These are phyloP conservation scores for Cruciata laevipes DNA, from an alignment of 257 asterid genomes.

Conservation along the genomic window DNA sequence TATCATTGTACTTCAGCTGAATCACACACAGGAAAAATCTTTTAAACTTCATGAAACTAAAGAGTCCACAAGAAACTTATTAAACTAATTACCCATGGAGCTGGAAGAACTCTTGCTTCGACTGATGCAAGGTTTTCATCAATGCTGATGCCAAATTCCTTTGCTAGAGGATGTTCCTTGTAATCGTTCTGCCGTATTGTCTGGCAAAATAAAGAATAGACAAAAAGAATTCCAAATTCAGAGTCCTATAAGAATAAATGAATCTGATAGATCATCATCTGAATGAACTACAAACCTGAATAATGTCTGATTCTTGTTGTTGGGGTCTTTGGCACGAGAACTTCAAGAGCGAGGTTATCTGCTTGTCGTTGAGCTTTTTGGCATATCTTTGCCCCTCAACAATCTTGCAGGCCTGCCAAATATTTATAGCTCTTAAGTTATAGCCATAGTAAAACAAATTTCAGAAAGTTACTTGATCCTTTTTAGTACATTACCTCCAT, in stretches of 20 bases:
- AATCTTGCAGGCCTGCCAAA: constrained; percentile 29
- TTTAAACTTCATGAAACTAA: not conserved
- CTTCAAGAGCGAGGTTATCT: constrained; percentile 27
- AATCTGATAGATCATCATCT: not conserved
- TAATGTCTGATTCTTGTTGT: constrained; percentile 23
- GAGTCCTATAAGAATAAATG: not conserved
- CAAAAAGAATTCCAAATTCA: not conserved
- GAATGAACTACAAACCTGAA: constrained; percentile 16
- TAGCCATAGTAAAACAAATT: not conserved
- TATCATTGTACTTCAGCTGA: constrained; percentile 27
- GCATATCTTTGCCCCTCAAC: constrained; percentile 30
- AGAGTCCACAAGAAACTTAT: not conserved
- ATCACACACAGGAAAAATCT: not conserved
- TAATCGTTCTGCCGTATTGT: constrained; percentile 28
- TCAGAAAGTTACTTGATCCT: not conserved
- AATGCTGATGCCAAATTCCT: constrained; percentile 25
- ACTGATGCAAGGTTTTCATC: constrained; percentile 25
- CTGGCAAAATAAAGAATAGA: constrained; percentile 8
- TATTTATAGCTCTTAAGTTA: not conserved
- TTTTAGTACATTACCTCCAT: constrained; percentile 22
- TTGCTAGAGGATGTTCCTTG: constrained; percentile 21
- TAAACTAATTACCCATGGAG: constrained; percentile 27
- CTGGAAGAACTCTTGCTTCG: constrained; percentile 31
- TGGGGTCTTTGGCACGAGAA: constrained; percentile 32
- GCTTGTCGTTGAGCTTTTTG: constrained; percentile 31